Evolutionary conservation across 768 basidiomycete species (phyloP).

Genomic region (Trametes gibbosa): DNA sequence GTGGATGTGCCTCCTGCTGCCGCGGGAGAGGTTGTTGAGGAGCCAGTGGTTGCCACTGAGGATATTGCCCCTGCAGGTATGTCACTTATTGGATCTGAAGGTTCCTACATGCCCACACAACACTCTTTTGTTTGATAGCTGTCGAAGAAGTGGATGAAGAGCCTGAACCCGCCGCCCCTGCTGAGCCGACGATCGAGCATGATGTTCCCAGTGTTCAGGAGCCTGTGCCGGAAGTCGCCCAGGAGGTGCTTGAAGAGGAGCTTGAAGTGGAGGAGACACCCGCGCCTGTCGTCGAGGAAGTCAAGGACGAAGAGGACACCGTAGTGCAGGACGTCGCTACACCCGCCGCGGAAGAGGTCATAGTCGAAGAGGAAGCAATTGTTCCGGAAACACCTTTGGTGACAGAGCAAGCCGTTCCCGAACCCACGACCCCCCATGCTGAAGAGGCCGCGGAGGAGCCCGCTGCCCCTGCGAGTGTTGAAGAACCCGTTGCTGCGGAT

Average conservation of each 20-base stretch:
- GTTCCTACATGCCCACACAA: too few species aligned
- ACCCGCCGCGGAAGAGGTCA: background rate
- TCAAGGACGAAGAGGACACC: background rate
- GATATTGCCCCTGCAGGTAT: background rate
- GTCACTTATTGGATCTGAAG: background rate
- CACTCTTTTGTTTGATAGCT: background rate
- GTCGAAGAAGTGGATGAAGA: background rate
- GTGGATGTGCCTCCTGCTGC: background rate
- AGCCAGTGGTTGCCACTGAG: background rate
- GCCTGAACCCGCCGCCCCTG: background rate
- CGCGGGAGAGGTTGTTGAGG: background rate
- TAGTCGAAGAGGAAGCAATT: background rate
- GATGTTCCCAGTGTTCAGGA: background rate
- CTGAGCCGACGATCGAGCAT: background rate
- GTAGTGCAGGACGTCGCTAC: background rate
- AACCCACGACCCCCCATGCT: too few species aligned
- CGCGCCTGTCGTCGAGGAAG: background rate
- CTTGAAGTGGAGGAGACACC: background rate
- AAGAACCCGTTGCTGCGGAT: background rate
- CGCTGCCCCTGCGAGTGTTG: background rate
- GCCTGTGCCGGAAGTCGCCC: background rate
- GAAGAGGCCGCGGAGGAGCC: background rate
- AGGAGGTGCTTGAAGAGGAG: constrained; percentile 2
- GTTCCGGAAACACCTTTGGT: background rate
- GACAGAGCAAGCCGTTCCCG: too few species aligned